Percentiles rank a stretch among this genome's conserved stretches.
Evolutionary conservation across 257 asterid species (phyloP).

Genomic region (Plantago ovata): DNA sequence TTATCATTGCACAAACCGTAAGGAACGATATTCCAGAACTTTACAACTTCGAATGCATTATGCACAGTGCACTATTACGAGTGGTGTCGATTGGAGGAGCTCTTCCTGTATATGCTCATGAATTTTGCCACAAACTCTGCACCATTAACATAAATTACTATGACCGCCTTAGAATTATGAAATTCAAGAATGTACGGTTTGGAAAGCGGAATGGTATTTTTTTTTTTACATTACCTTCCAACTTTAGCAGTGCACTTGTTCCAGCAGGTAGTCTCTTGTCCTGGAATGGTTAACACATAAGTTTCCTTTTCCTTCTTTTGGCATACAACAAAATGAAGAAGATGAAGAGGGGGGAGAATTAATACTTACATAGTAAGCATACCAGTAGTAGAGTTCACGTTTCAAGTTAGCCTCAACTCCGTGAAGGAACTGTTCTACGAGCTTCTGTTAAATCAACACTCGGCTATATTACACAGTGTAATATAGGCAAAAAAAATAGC

Average conservation of each 20-base stretch:
- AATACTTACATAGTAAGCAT: slow-evolving; percentile 77
- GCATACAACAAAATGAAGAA: neutral
- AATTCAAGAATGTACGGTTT: neutral
- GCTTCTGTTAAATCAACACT: slow-evolving; percentile 43
- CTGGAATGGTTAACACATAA: slow-evolving; percentile 39
- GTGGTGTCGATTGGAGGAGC: slow-evolving; percentile 34
- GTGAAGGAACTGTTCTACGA: slow-evolving; percentile 59
- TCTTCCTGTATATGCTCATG: slow-evolving; percentile 70
- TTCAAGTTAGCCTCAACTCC: slow-evolving; percentile 42
- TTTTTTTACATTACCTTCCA: slow-evolving; percentile 43
- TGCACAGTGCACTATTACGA: slow-evolving; percentile 11
- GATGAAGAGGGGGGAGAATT: slow-evolving; percentile 8
- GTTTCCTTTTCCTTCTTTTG: neutral
- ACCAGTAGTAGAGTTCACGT: slow-evolving; percentile 80
- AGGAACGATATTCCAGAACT: neutral
- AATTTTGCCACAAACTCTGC: slow-evolving; percentile 83
- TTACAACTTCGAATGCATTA: neutral
- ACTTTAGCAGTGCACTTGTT: slow-evolving; percentile 57
- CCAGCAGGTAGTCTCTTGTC: slow-evolving; percentile 78
- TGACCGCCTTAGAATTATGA: neutral
- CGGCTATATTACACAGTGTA: slow-evolving; percentile 2
- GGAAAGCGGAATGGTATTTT: slow-evolving; percentile 1
- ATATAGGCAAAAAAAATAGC: neutral
- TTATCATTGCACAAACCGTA: neutral
- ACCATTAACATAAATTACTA: slow-evolving; percentile 11